phyloP scores from a whole-genome alignment of 768 basidiomycete species.

The Lyophyllum atratum region DNA sequence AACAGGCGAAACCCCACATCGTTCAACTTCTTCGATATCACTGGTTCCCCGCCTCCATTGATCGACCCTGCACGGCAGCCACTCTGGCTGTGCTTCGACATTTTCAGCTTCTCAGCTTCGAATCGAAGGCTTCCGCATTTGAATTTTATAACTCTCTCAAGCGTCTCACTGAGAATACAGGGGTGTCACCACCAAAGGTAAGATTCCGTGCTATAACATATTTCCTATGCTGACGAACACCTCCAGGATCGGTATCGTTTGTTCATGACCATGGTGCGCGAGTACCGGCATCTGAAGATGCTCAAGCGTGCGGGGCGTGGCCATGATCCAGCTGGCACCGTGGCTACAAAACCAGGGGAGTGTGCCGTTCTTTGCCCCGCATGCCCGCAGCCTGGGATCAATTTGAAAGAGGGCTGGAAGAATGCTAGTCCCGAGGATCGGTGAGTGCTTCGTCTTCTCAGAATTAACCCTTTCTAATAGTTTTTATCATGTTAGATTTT shows the following conservation, averaged over 20 bases:
- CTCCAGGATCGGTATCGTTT: constrained; percentile 18
- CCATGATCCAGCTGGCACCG: constrained; percentile 26
- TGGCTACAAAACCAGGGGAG: no score
- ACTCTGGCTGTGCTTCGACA: constrained; percentile 25
- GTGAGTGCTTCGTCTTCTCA: constrained; percentile 11
- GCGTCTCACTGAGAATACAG: constrained; percentile 26
- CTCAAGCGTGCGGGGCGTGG: constrained; percentile 26
- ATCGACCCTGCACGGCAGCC: constrained; percentile 25
- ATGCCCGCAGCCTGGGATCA: constrained; percentile 33
- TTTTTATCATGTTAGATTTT: background rate
- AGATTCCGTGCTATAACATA: background rate
- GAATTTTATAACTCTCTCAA: constrained; percentile 27
- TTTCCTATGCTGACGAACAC: background rate
- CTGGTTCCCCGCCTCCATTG: constrained; percentile 24
- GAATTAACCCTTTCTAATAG: background rate
- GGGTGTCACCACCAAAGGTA: constrained; percentile 16
- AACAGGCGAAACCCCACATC: constrained; percentile 2
- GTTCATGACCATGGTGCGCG: constrained; percentile 19
- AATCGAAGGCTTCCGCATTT: constrained; percentile 25
- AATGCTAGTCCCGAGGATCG: constrained; percentile 6
- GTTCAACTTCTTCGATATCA: constrained; percentile 31
- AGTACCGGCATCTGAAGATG: constrained; percentile 27
- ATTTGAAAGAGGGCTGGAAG: constrained; percentile 28
- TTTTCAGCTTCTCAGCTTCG: constrained; percentile 28
- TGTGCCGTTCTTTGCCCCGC: constrained; percentile 32